Evolutionary conservation across 2,329 filamentous ascomycete species (phyloP), one percentile per base, ranked within the genome.

Genomic region (Ophiocordyceps camponoti-floridani): DNA sequence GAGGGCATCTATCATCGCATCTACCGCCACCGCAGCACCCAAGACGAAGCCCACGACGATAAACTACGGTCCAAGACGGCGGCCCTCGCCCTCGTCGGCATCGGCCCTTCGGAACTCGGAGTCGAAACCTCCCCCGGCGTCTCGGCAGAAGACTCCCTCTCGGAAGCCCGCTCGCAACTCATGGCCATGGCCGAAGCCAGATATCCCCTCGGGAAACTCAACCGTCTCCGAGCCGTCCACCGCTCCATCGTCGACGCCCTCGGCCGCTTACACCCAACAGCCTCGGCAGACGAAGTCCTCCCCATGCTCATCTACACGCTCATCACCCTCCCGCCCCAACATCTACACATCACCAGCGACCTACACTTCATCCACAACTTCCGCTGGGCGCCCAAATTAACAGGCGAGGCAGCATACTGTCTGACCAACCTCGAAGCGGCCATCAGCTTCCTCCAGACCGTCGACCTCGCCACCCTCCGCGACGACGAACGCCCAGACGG

Each of bases 271-370:
- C 76, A 79, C 49, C 76, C 75, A 16, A 79, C 88, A 1, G 94
- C 91, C 1, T 96, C 91, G 1, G 91, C 91, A 3, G 91, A 98
- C 57, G 91, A 96, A 62, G 93, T 98, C 45, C 79, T 98, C 59
- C 91, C 91, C 1, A 94, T 94, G 61, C 72, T 98, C 49, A 98
- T 98, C 49, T 98, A 94, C 64, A 85, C 87, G 0, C 73, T 98
- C 48, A 93, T 98, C 57, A 95, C 87, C 3, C 81, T 88, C 41
- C 82, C 86, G 0, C 83, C 88, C 0, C 84, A 91, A 60, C 76
- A 80, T 31, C 79, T 96, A 42, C 84, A 88, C 59, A 82, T 88
- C 45, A 86, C 94, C 56, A 96, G 89, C 66, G 93, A 98, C 58
- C 69, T 93, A n/a, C 78, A 83, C 53, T 98, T 96, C 58, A 87